These are phyloP conservation scores for Trichoderma pleuroti DNA, from an alignment of 2,329 filamentous ascomycete genomes.

Conservation along the genomic window DNA sequence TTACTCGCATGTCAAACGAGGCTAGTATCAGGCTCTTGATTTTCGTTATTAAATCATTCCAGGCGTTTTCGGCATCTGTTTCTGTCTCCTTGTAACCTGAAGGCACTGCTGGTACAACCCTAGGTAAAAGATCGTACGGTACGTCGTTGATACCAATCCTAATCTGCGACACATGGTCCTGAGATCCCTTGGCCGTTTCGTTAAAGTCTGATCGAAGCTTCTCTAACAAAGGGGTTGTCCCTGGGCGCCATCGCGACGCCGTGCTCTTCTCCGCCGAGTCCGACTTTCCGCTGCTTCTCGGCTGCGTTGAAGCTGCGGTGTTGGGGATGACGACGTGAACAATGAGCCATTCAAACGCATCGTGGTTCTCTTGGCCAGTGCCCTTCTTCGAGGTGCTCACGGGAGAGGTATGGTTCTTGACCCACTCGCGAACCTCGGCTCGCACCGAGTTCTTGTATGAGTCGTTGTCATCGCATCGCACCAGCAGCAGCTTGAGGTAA, in stretches of 20 bases:
- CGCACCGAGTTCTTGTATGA: conserved; percentile 79
- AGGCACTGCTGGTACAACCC: conserved; percentile 60
- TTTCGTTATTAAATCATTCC: conserved; percentile 79
- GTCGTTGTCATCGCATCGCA: conserved; percentile 94
- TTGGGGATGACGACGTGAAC: conserved; percentile 89
- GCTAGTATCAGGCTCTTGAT: conserved; percentile 82
- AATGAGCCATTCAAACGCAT: conserved; percentile 94
- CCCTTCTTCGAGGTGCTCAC: conserved; percentile 51
- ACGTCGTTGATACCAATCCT: conserved; percentile 70
- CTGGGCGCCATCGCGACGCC: conserved; percentile 71
- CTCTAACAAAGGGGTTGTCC: conserved; percentile 79
- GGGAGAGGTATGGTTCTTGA: conserved; percentile 69
- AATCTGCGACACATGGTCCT: conserved; percentile 82
- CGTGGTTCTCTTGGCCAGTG: conserved; percentile 82
- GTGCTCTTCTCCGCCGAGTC: conserved; percentile 63
- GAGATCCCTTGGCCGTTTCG: conserved; percentile 61
- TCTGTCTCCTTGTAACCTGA: conserved; percentile 66
- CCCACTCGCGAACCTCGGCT: conserved; percentile 82
- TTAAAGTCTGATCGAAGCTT: conserved; percentile 91
- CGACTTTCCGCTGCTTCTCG: conserved; percentile 56
- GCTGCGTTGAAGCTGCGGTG: conserved; percentile 74
- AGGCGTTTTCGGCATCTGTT: conserved; percentile 76
- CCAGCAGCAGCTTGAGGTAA: conserved; percentile 84
- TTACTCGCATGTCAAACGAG: conserved; percentile 86
- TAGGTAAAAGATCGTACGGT: conserved; percentile 60